Percentiles rank a stretch among this genome's conserved stretches.
Conservation (phyloP, 2,329 filamentous ascomycete genomes). For the Trichoderma cornu-damae region DNA sequence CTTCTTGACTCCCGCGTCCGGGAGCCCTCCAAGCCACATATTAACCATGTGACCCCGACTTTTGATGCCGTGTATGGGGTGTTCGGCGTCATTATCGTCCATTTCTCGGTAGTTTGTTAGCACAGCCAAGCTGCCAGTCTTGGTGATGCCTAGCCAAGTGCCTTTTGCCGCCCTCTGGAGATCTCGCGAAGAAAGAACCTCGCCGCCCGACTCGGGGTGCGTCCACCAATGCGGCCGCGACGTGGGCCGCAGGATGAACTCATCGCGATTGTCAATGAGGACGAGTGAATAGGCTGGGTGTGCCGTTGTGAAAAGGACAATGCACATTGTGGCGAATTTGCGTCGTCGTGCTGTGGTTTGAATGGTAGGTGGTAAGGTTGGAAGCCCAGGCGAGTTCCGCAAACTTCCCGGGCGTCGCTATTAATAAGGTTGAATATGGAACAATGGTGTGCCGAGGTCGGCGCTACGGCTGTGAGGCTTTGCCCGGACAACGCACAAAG, state of each 20-base stretch:
- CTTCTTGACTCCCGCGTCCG: slow-evolving; percentile 43
- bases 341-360: neutral
- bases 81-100: slow-evolving; percentile 40
- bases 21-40: slow-evolving; percentile 51
- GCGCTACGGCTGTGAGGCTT: neutral
- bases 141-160: slow-evolving; percentile 61
- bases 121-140: slow-evolving; percentile 55
- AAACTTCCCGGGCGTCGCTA: neutral
- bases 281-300: slow-evolving; percentile 73
- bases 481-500: neutral
- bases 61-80: slow-evolving; percentile 49
- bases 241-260: slow-evolving; percentile 61
- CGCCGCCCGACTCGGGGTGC: slow-evolving; percentile 37
- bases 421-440: slow-evolving; percentile 8
- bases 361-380: neutral
- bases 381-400: neutral
- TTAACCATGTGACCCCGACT: slow-evolving; percentile 62
- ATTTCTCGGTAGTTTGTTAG: slow-evolving; percentile 63
- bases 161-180: slow-evolving; percentile 57
- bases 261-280: slow-evolving; percentile 73
- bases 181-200: slow-evolving; percentile 57
- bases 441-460: slow-evolving; percentile 12
- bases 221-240: slow-evolving; percentile 61
- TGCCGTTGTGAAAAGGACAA: slow-evolving; percentile 68
- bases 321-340: slow-evolving; percentile 56